Evolutionary conservation across 1,284 basidiomycete genomes (phyloP), one percentile per base, ranked within the genome.

Genomic region (Hymenochaete sp.): DNA sequence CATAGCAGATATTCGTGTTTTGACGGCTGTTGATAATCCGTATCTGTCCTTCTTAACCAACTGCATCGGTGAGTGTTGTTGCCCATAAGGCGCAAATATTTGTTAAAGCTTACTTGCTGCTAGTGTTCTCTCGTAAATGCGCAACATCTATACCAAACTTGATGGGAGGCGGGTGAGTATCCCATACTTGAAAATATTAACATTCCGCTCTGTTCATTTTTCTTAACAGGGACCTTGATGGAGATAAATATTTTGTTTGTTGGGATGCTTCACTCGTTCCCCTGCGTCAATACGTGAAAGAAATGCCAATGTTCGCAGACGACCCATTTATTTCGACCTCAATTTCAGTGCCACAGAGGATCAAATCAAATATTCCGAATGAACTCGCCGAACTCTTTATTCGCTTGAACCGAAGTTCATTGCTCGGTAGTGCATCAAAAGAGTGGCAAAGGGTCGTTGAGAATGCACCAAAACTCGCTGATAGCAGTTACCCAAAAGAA

Each of bases 141-240:
- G n/a, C n/a, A n/a, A n/a, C n/a, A n/a, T n/a, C n/a, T n/a, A n/a
- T n/a, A n/a, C n/a, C n/a, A n/a, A n/a, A n/a, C n/a, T n/a, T n/a
- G n/a, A n/a, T n/a, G n/a, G n/a, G n/a, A n/a, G n/a, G n/a, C n/a
- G n/a, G n/a, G n/a, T n/a, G n/a, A n/a, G n/a, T n/a, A n/a, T n/a
- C n/a, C n/a, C n/a, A n/a, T n/a, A n/a, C n/a, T n/a, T n/a, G n/a
- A n/a, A n/a, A n/a, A n/a, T n/a, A n/a, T n/a, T n/a, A n/a, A n/a
- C n/a, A n/a, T n/a, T n/a, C n/a, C n/a, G n/a, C n/a, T n/a, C n/a
- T n/a, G n/a, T n/a, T n/a, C n/a, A n/a, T n/a, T n/a, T n/a, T n/a
- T n/a, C n/a, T n/a, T n/a, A 11, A 18, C 22, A 57, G 56, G 6
- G 59, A 60, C 39, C 54, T 60, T 14, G 59, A 60, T 39, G 59